phyloP scores from a whole-genome alignment of 345 rosid genomes.

The Aurinia saxatilis region DNA sequence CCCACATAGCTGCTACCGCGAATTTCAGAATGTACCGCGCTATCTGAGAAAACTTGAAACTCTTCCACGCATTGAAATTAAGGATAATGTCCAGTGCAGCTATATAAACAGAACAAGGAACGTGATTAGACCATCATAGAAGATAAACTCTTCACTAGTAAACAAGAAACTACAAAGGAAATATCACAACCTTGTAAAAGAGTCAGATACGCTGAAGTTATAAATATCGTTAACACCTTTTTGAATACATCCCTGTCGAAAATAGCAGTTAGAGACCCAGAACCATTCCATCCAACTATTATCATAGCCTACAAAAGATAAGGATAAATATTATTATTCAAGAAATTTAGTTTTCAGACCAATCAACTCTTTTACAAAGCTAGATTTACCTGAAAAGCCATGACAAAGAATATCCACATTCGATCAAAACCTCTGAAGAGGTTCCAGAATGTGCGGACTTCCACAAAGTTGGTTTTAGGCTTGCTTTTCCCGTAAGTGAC shows the following conservation, averaged over 20 bases:
- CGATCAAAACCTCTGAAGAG: conserved; percentile 91
- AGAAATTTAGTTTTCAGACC: not conserved
- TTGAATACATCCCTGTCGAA: conserved; percentile 63
- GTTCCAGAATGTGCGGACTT: conserved; percentile 93
- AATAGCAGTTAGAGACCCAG: conserved; percentile 58
- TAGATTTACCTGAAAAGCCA: conserved; percentile 80
- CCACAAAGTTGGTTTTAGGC: conserved; percentile 95
- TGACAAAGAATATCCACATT: conserved; percentile 90
- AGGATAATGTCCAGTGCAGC: conserved; percentile 82
- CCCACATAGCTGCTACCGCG: conserved; percentile 75
- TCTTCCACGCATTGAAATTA: conserved; percentile 74
- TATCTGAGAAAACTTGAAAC: conserved; percentile 69
- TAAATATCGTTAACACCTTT: conserved; percentile 67
- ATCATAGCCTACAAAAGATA: conserved; percentile 74
- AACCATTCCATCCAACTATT: conserved; percentile 74
- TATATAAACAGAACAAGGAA: conserved; percentile 25
- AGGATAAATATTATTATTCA: not conserved
- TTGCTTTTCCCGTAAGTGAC: conserved; percentile 38
- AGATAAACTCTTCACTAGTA: not conserved
- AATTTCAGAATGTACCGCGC: conserved; percentile 74
- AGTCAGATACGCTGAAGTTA: conserved; percentile 83
- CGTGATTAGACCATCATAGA: conserved; percentile 12
- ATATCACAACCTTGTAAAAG: conserved; percentile 57
- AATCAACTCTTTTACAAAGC: conserved; percentile 1
- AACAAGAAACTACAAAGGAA: not conserved